Conservation (phyloP, 768 basidiomycete genomes). For the Myochromella boudieri region DNA sequence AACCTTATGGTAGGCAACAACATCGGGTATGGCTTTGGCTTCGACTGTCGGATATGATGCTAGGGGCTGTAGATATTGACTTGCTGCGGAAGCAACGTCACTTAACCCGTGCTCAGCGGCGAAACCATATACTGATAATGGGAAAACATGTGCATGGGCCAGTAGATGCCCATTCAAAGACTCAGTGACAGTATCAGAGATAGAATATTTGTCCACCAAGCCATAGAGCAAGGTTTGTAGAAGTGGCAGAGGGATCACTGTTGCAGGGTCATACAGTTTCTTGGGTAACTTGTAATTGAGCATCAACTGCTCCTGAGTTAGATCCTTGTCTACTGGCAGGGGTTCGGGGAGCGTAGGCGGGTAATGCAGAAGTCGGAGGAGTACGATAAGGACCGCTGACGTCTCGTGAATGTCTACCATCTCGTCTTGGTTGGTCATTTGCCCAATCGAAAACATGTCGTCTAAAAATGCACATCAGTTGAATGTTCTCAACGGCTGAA, state of each 20-base stretch:
- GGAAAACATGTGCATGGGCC: constrained; percentile 47
- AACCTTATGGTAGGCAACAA: constrained; percentile 63
- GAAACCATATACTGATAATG: constrained; percentile 63
- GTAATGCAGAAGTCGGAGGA: constrained; percentile 57
- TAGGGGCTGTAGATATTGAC: constrained; percentile 59
- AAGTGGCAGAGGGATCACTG: constrained; percentile 65
- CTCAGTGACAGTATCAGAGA: constrained; percentile 43
- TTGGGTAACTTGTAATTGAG: constrained; percentile 28
- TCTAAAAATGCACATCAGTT: constrained; percentile 35
- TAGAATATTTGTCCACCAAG: constrained; percentile 66
- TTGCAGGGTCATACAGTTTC: constrained; percentile 36
- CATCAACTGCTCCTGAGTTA: constrained; percentile 29
- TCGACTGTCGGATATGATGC: constrained; percentile 51
- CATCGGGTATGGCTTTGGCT: constrained; percentile 53
- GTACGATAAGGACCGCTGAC: constrained; percentile 42
- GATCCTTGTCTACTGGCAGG: constrained; percentile 20
- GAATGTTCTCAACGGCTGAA: constrained; percentile 1
- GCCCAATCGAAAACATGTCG: constrained; percentile 69
- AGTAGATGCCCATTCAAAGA: constrained; percentile 51
- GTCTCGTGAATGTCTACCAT: constrained; percentile 58
- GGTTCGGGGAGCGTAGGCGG: constrained; percentile 48
- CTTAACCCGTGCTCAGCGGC: constrained; percentile 44
- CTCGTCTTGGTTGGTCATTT: constrained; percentile 29
- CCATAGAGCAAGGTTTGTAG: constrained; percentile 51
- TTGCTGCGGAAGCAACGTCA: constrained; percentile 54